Base-by-base conservation (phyloP, 1,284 basidiomycete species). In the Vanrija sp. region DNA sequence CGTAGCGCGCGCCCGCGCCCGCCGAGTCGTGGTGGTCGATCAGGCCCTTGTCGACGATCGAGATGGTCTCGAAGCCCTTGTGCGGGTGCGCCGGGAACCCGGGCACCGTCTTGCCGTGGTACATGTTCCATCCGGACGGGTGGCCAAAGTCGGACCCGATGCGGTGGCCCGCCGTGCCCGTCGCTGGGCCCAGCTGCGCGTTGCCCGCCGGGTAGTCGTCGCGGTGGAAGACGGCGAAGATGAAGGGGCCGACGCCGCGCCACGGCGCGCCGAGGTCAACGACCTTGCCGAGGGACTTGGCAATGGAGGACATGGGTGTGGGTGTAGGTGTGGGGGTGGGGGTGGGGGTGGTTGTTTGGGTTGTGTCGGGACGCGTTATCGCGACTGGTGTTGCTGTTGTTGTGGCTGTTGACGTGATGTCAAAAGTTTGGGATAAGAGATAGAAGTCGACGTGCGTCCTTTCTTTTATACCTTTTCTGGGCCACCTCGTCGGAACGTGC, bases 21-120 rank as follows among this genome's bases (percentile, higher is more conserved):
- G 55, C 52, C 38, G 51, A 54, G 52, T 60, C 58, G 52, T 49
- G 54, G 52, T 60, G 58, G 52, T 60, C 58, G 19, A 60, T 44
- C 23, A 44, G 46, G 38, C 58, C 58, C 16, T 48, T 25, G 38
- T 48, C 43, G 23, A 60, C 48, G n/a, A 58, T 38, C 7, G 57
- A 55, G 2, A 55, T 42, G 0, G 52, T 60, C 43, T 61, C 59
- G n/a, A 61, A 57, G 1, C 59, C 59, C 10, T 50, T 40, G 49
- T 60, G 58, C 16, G 51, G 49, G 43, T 52, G 44, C 10, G 52
- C 52, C 2, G 57, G 57, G 52, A 58, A 58, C 5, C 57, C 57
- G 3, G 57, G 52, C 3, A 58, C 46, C 15, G 39, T 48, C 8
- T 38, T 28, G 46, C 51, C 51, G 51, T 56, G 54, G 51, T 60